Conservation (phyloP, 768 basidiomycete species). For the Rhodocollybia butyracea region DNA sequence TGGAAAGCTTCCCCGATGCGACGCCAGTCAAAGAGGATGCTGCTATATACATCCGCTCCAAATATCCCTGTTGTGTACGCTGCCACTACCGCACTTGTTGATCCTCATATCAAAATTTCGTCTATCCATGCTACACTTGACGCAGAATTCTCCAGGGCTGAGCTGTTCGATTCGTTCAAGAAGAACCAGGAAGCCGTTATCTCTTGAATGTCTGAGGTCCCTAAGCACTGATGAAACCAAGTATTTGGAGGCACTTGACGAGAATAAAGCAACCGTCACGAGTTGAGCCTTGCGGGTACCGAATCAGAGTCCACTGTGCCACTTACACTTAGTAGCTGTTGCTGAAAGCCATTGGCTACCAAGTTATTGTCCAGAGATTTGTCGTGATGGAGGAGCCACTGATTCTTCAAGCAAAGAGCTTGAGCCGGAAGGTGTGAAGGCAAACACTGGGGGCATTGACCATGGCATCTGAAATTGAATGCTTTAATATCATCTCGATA, state of each 20-base stretch:
- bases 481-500: too few relatives aligned
- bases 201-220: not conserved
- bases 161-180: not conserved
- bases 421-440: too few relatives aligned
- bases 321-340: too few relatives aligned
- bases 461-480: too few relatives aligned
- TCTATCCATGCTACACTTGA: not conserved
- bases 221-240: not conserved
- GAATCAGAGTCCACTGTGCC: not conserved
- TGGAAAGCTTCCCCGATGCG: constrained; percentile 11
- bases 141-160: too few relatives aligned
- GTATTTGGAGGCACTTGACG: not conserved
- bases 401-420: too few relatives aligned
- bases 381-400: too few relatives aligned
- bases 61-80: not conserved
- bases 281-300: not conserved
- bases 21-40: not conserved
- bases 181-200: not conserved
- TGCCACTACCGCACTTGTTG: not conserved
- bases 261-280: not conserved
- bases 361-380: too few relatives aligned
- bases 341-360: too few relatives aligned
- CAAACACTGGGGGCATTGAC: too few relatives aligned
- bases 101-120: not conserved
- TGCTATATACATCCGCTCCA: not conserved